Evolutionary conservation across 495 filamentous ascomycete species (phyloP).

Genomic region (Filosporella fistucella): DNA sequence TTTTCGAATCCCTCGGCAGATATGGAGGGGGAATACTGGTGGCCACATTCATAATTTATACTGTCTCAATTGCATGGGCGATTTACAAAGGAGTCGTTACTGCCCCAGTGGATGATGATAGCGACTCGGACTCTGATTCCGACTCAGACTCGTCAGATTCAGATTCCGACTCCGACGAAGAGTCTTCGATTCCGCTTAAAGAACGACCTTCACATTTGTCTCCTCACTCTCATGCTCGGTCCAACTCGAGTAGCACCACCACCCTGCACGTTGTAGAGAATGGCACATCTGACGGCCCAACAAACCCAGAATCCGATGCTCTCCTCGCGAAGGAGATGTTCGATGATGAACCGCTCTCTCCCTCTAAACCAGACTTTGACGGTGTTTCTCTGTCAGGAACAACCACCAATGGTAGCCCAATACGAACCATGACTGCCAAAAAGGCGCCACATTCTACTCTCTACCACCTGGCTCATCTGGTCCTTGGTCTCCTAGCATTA

Average conservation of each 20-base stretch:
- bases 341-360: neutral
- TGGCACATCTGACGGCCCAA: neutral
- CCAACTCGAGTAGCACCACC: neutral
- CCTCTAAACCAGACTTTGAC: neutral
- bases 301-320: neutral
- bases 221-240: neutral
- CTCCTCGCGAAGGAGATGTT: constrained; percentile 12
- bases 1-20: constrained; percentile 25
- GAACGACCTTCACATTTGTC: neutral
- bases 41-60: constrained; percentile 38
- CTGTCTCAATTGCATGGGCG: constrained; percentile 37
- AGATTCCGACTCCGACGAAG: constrained; percentile 11
- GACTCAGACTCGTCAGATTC: constrained; percentile 26
- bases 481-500: constrained; percentile 42
- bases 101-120: constrained; percentile 35
- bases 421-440: neutral
- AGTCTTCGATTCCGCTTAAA: constrained; percentile 6
- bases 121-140: constrained; percentile 27
- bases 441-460: constrained; percentile 13
- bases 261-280: constrained; percentile 4
- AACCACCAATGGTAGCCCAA: neutral
- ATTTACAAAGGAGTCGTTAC: constrained; percentile 39
- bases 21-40: constrained; percentile 34
- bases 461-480: constrained; percentile 41
- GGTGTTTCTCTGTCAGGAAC: neutral